Percentiles rank a stretch among this genome's conserved stretches.
Evolutionary conservation across 73 alveolate species (phyloP).

Genomic region (Paramecium bursaria): DNA sequence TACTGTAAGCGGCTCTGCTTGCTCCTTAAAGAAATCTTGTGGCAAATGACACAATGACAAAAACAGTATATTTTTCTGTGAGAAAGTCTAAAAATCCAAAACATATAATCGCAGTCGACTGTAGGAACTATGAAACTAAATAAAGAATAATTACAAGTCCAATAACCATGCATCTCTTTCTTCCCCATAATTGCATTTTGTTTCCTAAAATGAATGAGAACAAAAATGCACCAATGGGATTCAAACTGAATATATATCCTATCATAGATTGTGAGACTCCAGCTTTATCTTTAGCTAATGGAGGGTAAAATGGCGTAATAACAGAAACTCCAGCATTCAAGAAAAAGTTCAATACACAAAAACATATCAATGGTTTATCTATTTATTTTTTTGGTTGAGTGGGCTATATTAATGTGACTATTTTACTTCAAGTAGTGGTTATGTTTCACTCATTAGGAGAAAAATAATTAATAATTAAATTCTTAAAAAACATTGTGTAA

Average conservation of each 20-base stretch:
- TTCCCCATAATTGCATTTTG: slow-evolving; percentile 66
- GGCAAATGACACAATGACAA: slow-evolving; percentile 45
- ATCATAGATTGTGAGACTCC: slow-evolving; percentile 42
- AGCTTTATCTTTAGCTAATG: slow-evolving; percentile 64
- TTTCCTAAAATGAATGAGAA: slow-evolving; percentile 64
- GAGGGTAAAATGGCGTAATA: slow-evolving; percentile 67
- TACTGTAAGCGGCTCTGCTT: slow-evolving; percentile 65
- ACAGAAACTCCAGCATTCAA: slow-evolving; percentile 71
- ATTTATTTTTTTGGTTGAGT: no score
- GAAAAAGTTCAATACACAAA: slow-evolving; percentile 57
- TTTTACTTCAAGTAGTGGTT: no score
- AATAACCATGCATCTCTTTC: slow-evolving; percentile 58
- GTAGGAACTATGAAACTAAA: neutral
- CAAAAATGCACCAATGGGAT: slow-evolving; percentile 67
- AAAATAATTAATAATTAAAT: no score
- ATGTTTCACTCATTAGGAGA: no score
- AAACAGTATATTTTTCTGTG: slow-evolving; percentile 21
- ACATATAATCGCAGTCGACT: slow-evolving; percentile 31
- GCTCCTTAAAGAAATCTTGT: slow-evolving; percentile 69
- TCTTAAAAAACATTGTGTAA: no score
- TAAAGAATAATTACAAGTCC: slow-evolving; percentile 51
- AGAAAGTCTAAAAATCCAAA: slow-evolving; percentile 64
- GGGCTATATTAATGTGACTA: no score
- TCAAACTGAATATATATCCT: slow-evolving; percentile 63
- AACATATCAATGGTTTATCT: slow-evolving; percentile 41